A percentile compares a stretch with the other conserved stretches of the same genome.
Conservation (phyloP, 225 moss, liverwort and hornwort species). For the Neckera pumila region DNA sequence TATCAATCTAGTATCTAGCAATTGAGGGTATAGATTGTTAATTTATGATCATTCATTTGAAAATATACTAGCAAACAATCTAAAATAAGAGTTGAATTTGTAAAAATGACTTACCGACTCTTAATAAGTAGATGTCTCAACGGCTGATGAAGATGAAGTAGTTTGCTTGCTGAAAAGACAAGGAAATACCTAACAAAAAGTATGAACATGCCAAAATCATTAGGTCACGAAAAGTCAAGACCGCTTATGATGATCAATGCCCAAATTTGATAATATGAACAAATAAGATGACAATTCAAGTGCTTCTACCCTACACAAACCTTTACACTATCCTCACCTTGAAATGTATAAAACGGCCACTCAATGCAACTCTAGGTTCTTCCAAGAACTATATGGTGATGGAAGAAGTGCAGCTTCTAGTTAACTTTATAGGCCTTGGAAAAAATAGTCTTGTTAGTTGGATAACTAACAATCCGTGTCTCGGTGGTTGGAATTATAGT, state of each 20-base stretch:
- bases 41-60: too few species aligned
- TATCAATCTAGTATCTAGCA: too few species aligned
- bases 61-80: too few species aligned
- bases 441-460: background rate
- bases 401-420: background rate
- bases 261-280: background rate
- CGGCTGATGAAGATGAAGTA: background rate
- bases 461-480: background rate
- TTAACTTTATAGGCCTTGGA: background rate
- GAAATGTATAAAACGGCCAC: background rate
- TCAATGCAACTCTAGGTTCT: background rate
- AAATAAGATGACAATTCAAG: background rate
- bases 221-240: background rate
- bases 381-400: background rate
- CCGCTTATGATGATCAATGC: accelerated
- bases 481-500: background rate
- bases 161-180: too few species aligned
- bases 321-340: background rate
- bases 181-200: background rate
- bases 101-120: background rate
- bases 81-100: background rate
- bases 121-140: accelerated
- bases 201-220: background rate
- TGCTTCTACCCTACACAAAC: too few species aligned
- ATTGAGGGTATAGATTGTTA: background rate